Percentiles rank a stretch among this genome's conserved stretches.
These are phyloP conservation scores for Spizellomyces punctatus DNA, from an alignment of 192 early-diverging fungal species.

Conservation along the genomic window DNA sequence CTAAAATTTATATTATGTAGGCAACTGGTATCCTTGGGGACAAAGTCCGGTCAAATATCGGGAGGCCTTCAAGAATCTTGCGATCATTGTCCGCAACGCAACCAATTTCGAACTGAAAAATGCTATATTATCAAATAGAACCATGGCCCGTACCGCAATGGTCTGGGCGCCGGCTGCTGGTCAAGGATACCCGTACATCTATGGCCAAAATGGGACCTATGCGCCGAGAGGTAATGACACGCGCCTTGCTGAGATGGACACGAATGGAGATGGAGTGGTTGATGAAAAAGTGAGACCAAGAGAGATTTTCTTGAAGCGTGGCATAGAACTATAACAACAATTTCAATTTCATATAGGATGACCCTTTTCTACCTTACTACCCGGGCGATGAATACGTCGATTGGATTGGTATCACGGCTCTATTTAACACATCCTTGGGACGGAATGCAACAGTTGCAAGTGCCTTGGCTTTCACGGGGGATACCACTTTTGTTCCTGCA, in stretches of 20 bases:
- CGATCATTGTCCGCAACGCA: slow-evolving; percentile 22
- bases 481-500: slow-evolving; percentile 6
- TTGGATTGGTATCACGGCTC: slow-evolving; percentile 45
- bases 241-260: slow-evolving; percentile 36
- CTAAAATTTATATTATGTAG: slow-evolving; percentile 3
- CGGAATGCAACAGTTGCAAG: slow-evolving; percentile 17
- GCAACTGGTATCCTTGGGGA: slow-evolving; percentile 41
- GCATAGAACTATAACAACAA: background rate
- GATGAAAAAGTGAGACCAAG: slow-evolving; percentile 24
- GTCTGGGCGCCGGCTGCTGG: slow-evolving; percentile 42
- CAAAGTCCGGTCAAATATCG: slow-evolving; percentile 30
- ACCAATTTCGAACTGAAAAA: slow-evolving; percentile 21
- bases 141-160: slow-evolving; percentile 31
- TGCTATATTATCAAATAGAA: slow-evolving; percentile 3
- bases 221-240: background rate
- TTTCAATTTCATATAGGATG: slow-evolving; percentile 25
- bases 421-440: slow-evolving; percentile 24
- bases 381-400: slow-evolving; percentile 52
- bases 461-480: background rate
- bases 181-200: slow-evolving; percentile 41
- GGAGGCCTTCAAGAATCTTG: slow-evolving; percentile 14
- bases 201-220: background rate
- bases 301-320: background rate
- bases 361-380: slow-evolving; percentile 52
- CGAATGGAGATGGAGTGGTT: slow-evolving; percentile 44